A percentile compares a stretch with the other conserved stretches of the same genome.
Evolutionary conservation across 2,329 filamentous ascomycete genomes (phyloP).

Genomic region (Furcasterigmium furcatum): DNA sequence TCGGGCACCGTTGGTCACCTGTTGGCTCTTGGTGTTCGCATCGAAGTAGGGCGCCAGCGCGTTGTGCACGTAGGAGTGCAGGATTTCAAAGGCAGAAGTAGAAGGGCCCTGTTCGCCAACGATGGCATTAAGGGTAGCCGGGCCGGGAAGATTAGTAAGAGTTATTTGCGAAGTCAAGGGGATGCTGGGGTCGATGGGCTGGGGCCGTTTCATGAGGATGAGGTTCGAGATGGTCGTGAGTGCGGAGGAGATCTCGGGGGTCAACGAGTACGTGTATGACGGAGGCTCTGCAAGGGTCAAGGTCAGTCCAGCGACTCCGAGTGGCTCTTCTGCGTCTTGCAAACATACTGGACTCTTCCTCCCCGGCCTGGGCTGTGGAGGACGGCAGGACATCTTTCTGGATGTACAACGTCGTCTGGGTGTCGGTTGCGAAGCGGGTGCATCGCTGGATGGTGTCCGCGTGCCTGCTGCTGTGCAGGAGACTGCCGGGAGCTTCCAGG

Average conservation of each 20-base stretch:
- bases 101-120: constrained; percentile 68
- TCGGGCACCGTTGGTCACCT: constrained; percentile 61
- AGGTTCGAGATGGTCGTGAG: constrained; percentile 81
- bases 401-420: constrained; percentile 85
- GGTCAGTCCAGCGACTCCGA: background rate
- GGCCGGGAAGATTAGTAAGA: constrained; percentile 86
- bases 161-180: constrained; percentile 87
- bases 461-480: constrained; percentile 71
- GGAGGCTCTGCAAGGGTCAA: constrained; percentile 29
- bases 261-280: constrained; percentile 73
- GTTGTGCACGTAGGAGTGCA: constrained; percentile 89
- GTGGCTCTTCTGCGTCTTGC: background rate
- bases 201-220: constrained; percentile 84
- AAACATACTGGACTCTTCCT: constrained; percentile 20
- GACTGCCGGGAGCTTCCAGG: constrained; percentile 75
- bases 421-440: constrained; percentile 83
- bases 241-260: constrained; percentile 76
- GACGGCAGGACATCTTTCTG: constrained; percentile 72
- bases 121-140: constrained; percentile 64
- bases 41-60: constrained; percentile 96
- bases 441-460: constrained; percentile 84
- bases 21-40: constrained; percentile 84
- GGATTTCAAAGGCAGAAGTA: constrained; percentile 83
- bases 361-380: constrained; percentile 47
- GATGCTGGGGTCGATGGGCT: constrained; percentile 78